Evolutionary conservation across 495 filamentous ascomycete species (phyloP), one percentile per base, ranked within the genome.

Genomic region (Tuber indicum): DNA sequence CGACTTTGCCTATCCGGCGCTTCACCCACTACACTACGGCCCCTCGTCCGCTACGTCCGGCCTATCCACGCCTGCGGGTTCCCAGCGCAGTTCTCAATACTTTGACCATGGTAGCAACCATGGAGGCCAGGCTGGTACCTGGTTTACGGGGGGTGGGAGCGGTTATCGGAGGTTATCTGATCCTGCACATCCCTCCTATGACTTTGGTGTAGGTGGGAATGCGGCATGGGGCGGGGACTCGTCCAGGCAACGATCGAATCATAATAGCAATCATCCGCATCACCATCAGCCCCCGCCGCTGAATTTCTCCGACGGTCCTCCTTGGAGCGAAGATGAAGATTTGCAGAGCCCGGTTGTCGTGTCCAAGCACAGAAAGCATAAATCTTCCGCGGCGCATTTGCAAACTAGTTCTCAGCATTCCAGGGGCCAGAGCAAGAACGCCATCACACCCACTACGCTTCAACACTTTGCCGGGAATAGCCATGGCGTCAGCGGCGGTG

Each of bases 241-340:
- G 83, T 86, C 76, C 84, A 77, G 81, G 8, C 75, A 76, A 70
- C 73, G 78, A 66, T 73, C 74, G 10, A 74, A 62, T 45, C 8
- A 26, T 66, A 66, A 66, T 66, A 32, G 26, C n/a, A n/a, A 66
- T 12, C 52, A 58, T 26, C 52, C 52, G n/a, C 84, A n/a, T 83
- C 85, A 66, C 81, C 91, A 87, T 66, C 91, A 94, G 80, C 86
- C 97, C 43, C 92, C 96, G 19, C 90, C 92, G 23, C 94, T 96
- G 83, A 91, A 93, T 23, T 96, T 97, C 83, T 91, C 88, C 19
- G 95, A 97, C 84, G 96, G 95, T 3, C 95, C 95, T 8, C 95
- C 95, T n/a, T 98, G 93, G 87, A 96, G 92, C 84, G 95, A 98
- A 84, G 95, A 98, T 84, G 94, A 97, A 82, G 95, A 98, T 85